phyloP scores from a whole-genome alignment of 169 alveolate species.

The Theileria orientalis region DNA sequence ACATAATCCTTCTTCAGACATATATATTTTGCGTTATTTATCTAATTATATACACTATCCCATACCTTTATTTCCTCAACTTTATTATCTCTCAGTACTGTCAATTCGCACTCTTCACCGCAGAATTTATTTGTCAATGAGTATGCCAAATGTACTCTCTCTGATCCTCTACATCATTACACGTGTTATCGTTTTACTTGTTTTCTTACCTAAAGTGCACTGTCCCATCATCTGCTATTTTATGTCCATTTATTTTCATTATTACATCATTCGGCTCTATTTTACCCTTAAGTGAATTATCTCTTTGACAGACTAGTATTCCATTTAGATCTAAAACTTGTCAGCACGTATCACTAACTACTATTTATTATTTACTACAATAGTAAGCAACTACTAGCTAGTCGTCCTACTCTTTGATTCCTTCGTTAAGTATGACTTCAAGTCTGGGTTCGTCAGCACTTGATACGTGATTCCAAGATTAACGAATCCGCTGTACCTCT shows the following conservation, averaged over 20 bases:
- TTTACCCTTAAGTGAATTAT: constrained; percentile 27
- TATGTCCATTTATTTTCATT: constrained; percentile 73
- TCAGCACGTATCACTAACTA: constrained; percentile 64
- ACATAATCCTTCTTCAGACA: constrained; percentile 5
- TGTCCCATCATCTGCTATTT: constrained; percentile 83
- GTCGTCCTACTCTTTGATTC: too few relatives aligned
- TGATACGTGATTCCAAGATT: constrained; percentile 77
- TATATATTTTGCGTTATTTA: not conserved
- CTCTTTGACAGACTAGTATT: constrained; percentile 64
- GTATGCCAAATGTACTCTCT: constrained; percentile 72
- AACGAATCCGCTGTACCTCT: constrained; percentile 75
- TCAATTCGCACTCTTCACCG: constrained; percentile 66
- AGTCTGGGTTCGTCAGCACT: constrained; percentile 69
- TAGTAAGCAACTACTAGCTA: too few relatives aligned
- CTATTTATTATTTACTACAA: not conserved
- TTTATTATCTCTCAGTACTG: constrained; percentile 58
- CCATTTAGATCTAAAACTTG: too few relatives aligned
- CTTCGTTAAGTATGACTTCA: constrained; percentile 70
- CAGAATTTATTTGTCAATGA: constrained; percentile 65
- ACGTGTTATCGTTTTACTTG: constrained; percentile 24
- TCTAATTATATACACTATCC: not conserved
- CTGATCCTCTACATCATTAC: constrained; percentile 51
- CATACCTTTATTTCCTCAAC: constrained; percentile 56
- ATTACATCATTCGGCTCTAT: constrained; percentile 69
- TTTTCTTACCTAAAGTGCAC: constrained; percentile 65